Evolutionary conservation across 768 basidiomycete species (phyloP).

Genomic region (Rhodosporidiobolus sp.): DNA sequence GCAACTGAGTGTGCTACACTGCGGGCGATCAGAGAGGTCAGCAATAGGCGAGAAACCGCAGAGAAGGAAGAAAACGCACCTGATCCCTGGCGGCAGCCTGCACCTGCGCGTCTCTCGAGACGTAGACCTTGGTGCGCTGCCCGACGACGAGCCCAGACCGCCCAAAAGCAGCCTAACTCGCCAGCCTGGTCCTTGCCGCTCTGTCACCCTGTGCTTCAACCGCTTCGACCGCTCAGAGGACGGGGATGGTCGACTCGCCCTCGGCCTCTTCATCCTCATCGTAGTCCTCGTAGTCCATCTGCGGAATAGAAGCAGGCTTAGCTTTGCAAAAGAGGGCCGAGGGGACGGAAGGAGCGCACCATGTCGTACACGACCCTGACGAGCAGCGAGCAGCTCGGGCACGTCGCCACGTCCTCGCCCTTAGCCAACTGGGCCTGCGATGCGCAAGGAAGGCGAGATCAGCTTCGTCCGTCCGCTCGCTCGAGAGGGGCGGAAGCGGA

Average conservation of each 20-base stretch:
- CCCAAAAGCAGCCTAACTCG: not conserved
- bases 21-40: too few species aligned
- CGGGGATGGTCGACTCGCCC: conserved; percentile 28
- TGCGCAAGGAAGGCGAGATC: not conserved
- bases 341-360: conserved; percentile 56
- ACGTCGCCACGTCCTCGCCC: conserved; percentile 90
- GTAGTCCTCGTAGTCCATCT: conserved; percentile 84
- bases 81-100: too few species aligned
- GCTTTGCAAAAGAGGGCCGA: not conserved
- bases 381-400: conserved; percentile 91
- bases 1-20: too few species aligned
- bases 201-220: not conserved
- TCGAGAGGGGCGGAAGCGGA: not conserved
- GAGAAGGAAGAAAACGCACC: too few species aligned
- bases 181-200: not conserved
- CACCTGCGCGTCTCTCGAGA: too few species aligned
- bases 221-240: not conserved
- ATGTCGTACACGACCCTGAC: conserved; percentile 93
- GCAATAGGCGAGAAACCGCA: too few species aligned
- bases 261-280: conserved; percentile 54
- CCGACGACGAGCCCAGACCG: not conserved
- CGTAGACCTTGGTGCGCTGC: not conserved
- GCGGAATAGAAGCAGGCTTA: not conserved
- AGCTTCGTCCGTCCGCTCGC: not conserved
- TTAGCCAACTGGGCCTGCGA: conserved; percentile 74